A percentile compares a stretch with the other conserved stretches of the same genome.
phyloP scores from a whole-genome alignment of 257 asterid species.

The Misopates orontium region DNA sequence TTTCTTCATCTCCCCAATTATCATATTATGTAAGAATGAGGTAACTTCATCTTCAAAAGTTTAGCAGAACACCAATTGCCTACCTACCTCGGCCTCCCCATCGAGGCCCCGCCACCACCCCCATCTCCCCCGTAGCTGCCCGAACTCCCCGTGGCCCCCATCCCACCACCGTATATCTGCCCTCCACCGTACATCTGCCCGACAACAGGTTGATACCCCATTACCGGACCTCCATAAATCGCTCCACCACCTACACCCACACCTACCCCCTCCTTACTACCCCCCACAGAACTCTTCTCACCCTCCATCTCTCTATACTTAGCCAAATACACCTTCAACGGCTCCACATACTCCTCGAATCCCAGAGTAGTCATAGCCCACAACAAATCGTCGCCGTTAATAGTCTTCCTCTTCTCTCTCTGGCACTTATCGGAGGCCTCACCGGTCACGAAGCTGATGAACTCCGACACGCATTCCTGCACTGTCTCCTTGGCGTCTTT shows the following conservation, averaged over 20 bases:
- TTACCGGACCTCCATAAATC: constrained; percentile 10
- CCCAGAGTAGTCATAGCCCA: constrained; percentile 61
- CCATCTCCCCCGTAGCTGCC: constrained; percentile 31
- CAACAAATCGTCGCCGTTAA: constrained; percentile 48
- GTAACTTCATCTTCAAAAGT: constrained; percentile 19
- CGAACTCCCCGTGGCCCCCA: constrained; percentile 34
- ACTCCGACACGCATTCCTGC: constrained; percentile 55
- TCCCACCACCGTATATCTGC: constrained; percentile 24
- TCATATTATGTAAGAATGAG: too few species aligned
- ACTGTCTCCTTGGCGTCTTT: constrained; percentile 57
- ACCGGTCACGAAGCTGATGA: constrained; percentile 55
- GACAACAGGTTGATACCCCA: background rate
- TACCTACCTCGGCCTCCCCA: constrained; percentile 48
- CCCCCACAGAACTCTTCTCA: constrained; percentile 40
- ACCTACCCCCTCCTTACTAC: constrained; percentile 32
- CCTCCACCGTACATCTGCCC: constrained; percentile 30
- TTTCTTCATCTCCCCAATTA: background rate
- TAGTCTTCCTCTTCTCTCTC: constrained; percentile 52
- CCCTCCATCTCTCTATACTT: constrained; percentile 57
- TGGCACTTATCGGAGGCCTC: constrained; percentile 59
- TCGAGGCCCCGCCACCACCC: constrained; percentile 36
- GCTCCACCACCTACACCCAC: constrained; percentile 30
- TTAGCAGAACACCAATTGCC: constrained; percentile 9
- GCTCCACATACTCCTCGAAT: constrained; percentile 51
- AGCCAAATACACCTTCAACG: constrained; percentile 45